These are phyloP conservation scores for Fusarium napiforme DNA, from an alignment of 2,329 filamentous ascomycete species.

Conservation along the genomic window DNA sequence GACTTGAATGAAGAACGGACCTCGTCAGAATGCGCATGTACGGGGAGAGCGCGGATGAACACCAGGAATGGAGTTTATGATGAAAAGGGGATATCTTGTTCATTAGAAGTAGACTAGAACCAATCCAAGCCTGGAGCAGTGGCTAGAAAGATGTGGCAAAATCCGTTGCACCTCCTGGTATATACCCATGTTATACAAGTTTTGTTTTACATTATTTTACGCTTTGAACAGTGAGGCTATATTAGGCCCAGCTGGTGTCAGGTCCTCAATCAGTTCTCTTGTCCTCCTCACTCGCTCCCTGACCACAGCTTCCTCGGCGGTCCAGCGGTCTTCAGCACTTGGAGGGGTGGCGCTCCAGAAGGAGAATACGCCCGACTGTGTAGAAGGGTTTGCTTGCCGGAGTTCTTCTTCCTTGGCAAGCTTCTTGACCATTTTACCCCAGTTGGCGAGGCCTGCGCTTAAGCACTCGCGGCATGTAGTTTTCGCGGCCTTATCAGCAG, in stretches of 20 bases:
- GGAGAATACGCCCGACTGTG: constrained; percentile 48
- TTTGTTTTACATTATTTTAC: constrained; percentile 42
- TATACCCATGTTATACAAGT: not conserved
- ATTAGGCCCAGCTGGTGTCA: constrained; percentile 51
- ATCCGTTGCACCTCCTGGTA: constrained; percentile 14
- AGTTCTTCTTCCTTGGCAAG: constrained; percentile 66
- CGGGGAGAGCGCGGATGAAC: not conserved
- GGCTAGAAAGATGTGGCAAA: constrained; percentile 30
- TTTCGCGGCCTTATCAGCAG: constrained; percentile 44
- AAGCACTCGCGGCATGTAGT: constrained; percentile 82
- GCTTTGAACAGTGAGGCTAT: constrained; percentile 55
- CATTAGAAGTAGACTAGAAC: constrained; percentile 32
- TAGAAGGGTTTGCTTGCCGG: constrained; percentile 49
- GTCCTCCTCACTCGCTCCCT: constrained; percentile 63
- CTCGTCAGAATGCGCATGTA: not conserved
- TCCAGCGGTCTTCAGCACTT: constrained; percentile 58
- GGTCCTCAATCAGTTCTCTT: constrained; percentile 62
- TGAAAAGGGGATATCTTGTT: constrained; percentile 23
- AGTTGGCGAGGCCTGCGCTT: constrained; percentile 80
- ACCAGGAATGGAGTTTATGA: not conserved
- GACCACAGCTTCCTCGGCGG: constrained; percentile 65
- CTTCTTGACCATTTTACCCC: constrained; percentile 80
- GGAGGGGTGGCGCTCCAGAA: constrained; percentile 53
- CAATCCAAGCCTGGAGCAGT: constrained; percentile 11
- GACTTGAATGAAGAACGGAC: not conserved